Evolutionary conservation across 768 basidiomycete species (phyloP), one percentile per base, ranked within the genome.

Genomic region (Podaxis carcinomalis): DNA sequence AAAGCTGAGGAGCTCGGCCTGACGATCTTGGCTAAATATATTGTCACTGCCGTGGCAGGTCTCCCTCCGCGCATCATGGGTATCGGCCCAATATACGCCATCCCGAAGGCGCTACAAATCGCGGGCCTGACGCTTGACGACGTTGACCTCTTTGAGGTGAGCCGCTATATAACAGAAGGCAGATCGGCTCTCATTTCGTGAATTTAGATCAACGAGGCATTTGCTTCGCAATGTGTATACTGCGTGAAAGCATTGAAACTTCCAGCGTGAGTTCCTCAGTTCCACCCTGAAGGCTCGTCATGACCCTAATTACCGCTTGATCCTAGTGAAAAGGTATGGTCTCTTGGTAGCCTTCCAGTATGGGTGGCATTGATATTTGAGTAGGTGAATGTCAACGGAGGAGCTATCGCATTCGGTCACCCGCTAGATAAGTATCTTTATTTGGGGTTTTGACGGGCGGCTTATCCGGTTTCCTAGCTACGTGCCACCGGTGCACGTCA

Each of bases 341-440:
- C 16, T 19, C 39, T 42, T 40, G 42, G 42, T 16, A 19, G 23
- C 27, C 19, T 49, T 25, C 54, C 0, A 40, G 52, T 19, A 10
- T 50, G 16, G 37, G 27, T 3, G 25, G 25, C 21, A 32, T 28
- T 56, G n/a, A 63, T 42, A 50, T 44, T 32, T 28, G 32, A 51
- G 42, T 54, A 90, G 78, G 86, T 93, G 19, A 95, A 95, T 67
- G 90, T 92, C 27, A 93, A 94, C 62, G 93, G 94, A 14, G 94
- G 94, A 2, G 93, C 93, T 0, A 95, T 95, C 68, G 93, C 92
- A 21, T 78, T 93, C 44, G 90, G 91, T 0, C 90, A 92, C 72
- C 90, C 90, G 27, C 70, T 92, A 83, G 91, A 88, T 90, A 69
- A 82, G 88, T 82, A 55, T 52, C 13, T 42, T 47, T 28, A 49